Conservation (phyloP, 306 rosid species). For the Boehmeria nivea region DNA sequence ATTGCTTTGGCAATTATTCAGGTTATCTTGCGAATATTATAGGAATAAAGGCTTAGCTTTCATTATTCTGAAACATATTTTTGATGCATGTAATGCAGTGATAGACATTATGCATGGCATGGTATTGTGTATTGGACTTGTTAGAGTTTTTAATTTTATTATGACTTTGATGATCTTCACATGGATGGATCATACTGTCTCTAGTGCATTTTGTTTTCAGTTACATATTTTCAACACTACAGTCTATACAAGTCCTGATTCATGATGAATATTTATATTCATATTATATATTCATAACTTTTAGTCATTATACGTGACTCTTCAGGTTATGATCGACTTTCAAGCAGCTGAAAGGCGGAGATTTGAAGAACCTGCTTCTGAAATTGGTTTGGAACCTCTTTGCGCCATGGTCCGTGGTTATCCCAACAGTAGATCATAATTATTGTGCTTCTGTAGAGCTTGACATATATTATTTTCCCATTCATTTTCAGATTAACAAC, state of each 20-base stretch:
- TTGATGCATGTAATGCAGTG: background rate
- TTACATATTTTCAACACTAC: too few relatives aligned
- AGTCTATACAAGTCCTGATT: too few relatives aligned
- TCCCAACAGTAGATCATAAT: constrained; percentile 11
- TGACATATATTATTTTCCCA: constrained; percentile 10
- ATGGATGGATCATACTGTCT: too few relatives aligned
- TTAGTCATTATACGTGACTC: constrained; percentile 1
- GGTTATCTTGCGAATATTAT: constrained; percentile 31
- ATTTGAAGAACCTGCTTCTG: constrained; percentile 92
- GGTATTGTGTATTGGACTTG: too few relatives aligned
- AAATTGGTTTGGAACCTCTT: constrained; percentile 85
- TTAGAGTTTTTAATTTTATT: too few relatives aligned
- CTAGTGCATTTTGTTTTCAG: too few relatives aligned
- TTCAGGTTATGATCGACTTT: constrained; percentile 94
- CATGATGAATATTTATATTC: too few relatives aligned
- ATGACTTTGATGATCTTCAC: too few relatives aligned
- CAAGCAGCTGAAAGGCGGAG: constrained; percentile 92
- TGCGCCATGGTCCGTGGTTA: constrained; percentile 81
- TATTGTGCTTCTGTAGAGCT: constrained; percentile 15
- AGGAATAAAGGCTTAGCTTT: background rate
- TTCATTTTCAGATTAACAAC: constrained; percentile 69
- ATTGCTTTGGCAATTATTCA: constrained; percentile 91
- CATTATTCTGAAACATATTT: background rate
- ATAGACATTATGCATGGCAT: background rate
- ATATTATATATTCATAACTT: too few relatives aligned